Evolutionary conservation across 441 rosid genomes (phyloP), one percentile per base, ranked within the genome.

Genomic region (Bruguiera hainesii): DNA sequence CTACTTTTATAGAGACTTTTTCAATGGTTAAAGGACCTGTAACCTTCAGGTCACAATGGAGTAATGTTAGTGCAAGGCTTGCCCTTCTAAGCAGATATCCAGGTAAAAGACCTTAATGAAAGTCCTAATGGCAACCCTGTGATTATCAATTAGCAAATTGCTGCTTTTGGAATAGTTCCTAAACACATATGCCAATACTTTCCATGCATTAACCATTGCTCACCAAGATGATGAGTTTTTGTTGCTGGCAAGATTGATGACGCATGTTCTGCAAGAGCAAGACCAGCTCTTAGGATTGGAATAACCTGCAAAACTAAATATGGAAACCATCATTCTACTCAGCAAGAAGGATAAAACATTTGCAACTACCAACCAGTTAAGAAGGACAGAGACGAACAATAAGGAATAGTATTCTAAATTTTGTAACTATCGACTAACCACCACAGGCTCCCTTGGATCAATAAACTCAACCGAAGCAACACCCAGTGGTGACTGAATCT

Each of bases 211-310:
- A 63, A 49, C 30, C 42, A 52, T 33, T 51, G 55, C 75, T 76
- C 63, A 93, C 98, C 98, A 70, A 93, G 73, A 82, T 90, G 98
- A 76, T 90, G 90, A 4, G 90, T 85, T 79, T 84, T 89, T 35
- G 82, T 89, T 0, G 97, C 90, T 0, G 98, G 97, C 71, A 93
- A 85, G 73, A 93, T 84, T 26, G 93, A 82, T 52, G 98, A 78
- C 52, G 96, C 96, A 31, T 89, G 86, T 75, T 93, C 97, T 21
- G 85, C 94, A 78, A 93, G 91, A 73, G 95, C 96, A 78, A 90
- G 97, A 69, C 95, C 98, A 80, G 97, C 98, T 84, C 98, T 86
- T 74, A 93, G 76, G 60, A 93, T 86, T 18, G 97, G 97, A 86
- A 93, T 77, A 81, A 93, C 87, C 98, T 93, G 81, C 62, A 57